Base-by-base conservation (phyloP, 441 rosid genomes). In the Manihot esculenta region DNA sequence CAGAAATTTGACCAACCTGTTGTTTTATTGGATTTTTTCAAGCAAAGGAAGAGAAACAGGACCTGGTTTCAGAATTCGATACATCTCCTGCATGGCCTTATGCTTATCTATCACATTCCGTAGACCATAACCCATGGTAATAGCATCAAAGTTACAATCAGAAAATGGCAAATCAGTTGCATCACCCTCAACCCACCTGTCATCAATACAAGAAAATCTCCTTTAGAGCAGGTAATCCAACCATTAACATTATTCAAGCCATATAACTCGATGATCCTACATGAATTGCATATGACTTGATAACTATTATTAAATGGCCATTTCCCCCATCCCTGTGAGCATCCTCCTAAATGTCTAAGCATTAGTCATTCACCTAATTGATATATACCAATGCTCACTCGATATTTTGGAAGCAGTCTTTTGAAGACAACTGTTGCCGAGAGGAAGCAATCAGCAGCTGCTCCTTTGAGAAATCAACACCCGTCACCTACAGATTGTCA, bases 71-170 rank as follows among this genome's bases (percentile, higher is more conserved):
- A 90, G 67, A 68, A 94, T 91, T 68, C 95, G 87, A 70, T 78
- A 82, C 63, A 88, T 86, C 83, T 90, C 97, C 41, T 45, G 73
- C 88, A 88, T 80, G 68, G 89, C 88, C 78, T 86, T 81, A 47
- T 20, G 53, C 74, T 78, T 92, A 77, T 92, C 89, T 18, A 88
- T 76, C 76, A 94, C 88, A 68, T 94, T 90, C 54, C 97, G 74
- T 17, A 94, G 83, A 66, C 97, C 99, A 77, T 89, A 94, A 70
- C 98, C 96, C 87, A 94, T 84, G 3, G 97, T 89, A 51, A 92
- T 84, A 33, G 91, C 96, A 77, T 90, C 90, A 68, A 92, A 92
- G 70, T 62, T 66, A 76, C 87, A 74, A 74, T 89, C 88, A 64
- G 84, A 72, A 81, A 87, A 90, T 2, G 94, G 94, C 81, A 94